Base-by-base conservation (phyloP, 495 filamentous ascomycete genomes). In the Elasticomyces elasticus region DNA sequence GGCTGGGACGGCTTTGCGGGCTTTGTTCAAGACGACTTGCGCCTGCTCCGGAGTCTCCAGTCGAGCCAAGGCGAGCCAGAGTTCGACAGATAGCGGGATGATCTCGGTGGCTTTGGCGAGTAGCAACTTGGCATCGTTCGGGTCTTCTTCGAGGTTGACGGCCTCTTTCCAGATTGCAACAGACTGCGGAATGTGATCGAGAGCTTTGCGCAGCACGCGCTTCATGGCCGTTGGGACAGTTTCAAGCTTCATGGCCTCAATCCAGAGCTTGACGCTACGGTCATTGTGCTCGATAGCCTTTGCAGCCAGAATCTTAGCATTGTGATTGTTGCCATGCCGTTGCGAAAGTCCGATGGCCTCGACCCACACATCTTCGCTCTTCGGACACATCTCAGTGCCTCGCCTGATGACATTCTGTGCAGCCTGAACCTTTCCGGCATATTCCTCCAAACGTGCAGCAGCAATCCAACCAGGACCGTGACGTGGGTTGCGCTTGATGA, bases 401-500 rank as follows among this genome's bases (percentile, higher is more conserved):
- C 84, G 79, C 1, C 84, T 79, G 51, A 97, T 95, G 44, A 89
- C 71, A 51, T 82, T 89, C 50, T 90, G 79, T 17, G 94, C 91
- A 6, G 86, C 81, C 24, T 89, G 88, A 50, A 86, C 84, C 60
- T 90, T 92, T 6, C 94, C 92, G 15, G 92, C 92, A 33, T 90
- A 68, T 62, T 95, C 88, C 65, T 99, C 94, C 52, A 99, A 68
- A 60, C 90, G 80, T n/a, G 89, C 87, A 15, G 89, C 84, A 4
- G 92, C 92, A 63, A 97, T 91, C 86, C 91, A 97, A 31, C 89
- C 94, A n/a, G 91, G 89, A 0, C 85, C 89, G 62, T 96, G 91
- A 44, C 87, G 88, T 0, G 88, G 87, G 64, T 99, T 99, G 20
- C 90, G 95, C 64, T 87, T 88, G 60, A 94, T 94, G 33, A 96